Percentiles rank a stretch among this genome's conserved stretches.
Conservation (phyloP, 2,329 filamentous ascomycete genomes). For the Sclerotinia sclerotiorum region DNA sequence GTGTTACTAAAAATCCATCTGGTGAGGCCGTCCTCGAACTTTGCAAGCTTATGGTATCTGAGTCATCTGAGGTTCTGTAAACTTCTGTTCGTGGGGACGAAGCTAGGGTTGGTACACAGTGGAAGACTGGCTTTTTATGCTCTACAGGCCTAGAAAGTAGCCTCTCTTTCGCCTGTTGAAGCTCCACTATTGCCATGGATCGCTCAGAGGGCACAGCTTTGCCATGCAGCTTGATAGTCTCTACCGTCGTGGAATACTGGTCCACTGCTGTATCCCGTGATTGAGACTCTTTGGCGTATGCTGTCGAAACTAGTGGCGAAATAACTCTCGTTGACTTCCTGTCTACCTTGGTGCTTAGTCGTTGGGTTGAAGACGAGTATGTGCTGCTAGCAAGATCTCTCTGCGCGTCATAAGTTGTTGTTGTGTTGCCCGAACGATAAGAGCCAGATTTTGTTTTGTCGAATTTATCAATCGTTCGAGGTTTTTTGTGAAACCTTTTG, state of each 20-base stretch:
- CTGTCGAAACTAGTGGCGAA: not conserved
- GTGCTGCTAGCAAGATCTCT: not conserved
- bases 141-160: not conserved
- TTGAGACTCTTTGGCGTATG: not conserved
- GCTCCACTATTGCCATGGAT: constrained; percentile 6
- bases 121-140: not conserved
- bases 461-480: not conserved
- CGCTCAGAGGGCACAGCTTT: constrained; percentile 13
- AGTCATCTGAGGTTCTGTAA: not conserved
- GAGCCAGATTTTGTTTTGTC: not conserved
- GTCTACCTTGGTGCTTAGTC: not conserved
- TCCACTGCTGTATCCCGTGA: not conserved
- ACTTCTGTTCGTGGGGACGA: not conserved
- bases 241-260: not conserved
- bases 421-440: not conserved
- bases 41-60: not conserved
- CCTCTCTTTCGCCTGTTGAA: not conserved
- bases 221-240: not conserved
- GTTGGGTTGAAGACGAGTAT: not conserved
- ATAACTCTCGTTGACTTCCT: not conserved
- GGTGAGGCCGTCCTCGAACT: constrained; percentile 14
- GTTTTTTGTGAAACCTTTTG: not conserved
- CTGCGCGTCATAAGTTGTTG: not conserved
- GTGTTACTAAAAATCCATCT: not conserved
- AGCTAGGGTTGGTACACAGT: not conserved